A percentile compares a stretch with the other conserved stretches of the same genome.
Evolutionary conservation across 495 filamentous ascomycete species (phyloP).

Genomic region (Talaromyces proteolyticus): DNA sequence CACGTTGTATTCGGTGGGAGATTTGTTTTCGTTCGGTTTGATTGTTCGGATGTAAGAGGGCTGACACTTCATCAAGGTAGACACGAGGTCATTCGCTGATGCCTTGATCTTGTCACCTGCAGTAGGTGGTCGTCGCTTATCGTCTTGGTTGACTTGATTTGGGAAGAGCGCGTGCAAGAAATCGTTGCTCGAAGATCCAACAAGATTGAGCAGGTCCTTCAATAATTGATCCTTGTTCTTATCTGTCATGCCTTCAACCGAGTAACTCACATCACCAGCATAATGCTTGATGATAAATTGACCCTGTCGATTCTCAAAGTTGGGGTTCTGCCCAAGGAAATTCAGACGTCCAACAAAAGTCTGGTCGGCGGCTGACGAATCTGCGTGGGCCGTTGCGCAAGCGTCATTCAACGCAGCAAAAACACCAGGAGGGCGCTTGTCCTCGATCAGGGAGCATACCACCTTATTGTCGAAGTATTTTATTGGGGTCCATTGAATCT

Average conservation of each 20-base stretch:
- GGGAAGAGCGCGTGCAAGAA: conserved; percentile 90
- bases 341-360: conserved; percentile 93
- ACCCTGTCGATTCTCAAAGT: conserved; percentile 88
- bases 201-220: conserved; percentile 88
- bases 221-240: conserved; percentile 99
- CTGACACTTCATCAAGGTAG: conserved; percentile 92
- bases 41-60: conserved; percentile 99
- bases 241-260: conserved; percentile 95
- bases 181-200: conserved; percentile 72
- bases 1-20: conserved; percentile 81
- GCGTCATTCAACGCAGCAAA: conserved; percentile 97
- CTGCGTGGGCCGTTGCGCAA: conserved; percentile 93
- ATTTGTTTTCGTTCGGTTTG: conserved; percentile 99
- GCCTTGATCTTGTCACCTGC: conserved; percentile 96
- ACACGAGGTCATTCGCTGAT: conserved; percentile 92
- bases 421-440: conserved; percentile 83
- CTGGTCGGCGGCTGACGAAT: conserved; percentile 87
- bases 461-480: conserved; percentile 99
- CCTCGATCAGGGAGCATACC: conserved; percentile 95
- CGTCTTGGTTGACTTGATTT: conserved; percentile 89
- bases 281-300: conserved; percentile 99
- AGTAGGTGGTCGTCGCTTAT: conserved; percentile 88
- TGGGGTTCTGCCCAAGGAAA: conserved; percentile 77
- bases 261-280: conserved; percentile 95
- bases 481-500: conserved; percentile 99